Base-by-base conservation (phyloP, 257 asterid genomes). In the Solanum dulcamara region DNA sequence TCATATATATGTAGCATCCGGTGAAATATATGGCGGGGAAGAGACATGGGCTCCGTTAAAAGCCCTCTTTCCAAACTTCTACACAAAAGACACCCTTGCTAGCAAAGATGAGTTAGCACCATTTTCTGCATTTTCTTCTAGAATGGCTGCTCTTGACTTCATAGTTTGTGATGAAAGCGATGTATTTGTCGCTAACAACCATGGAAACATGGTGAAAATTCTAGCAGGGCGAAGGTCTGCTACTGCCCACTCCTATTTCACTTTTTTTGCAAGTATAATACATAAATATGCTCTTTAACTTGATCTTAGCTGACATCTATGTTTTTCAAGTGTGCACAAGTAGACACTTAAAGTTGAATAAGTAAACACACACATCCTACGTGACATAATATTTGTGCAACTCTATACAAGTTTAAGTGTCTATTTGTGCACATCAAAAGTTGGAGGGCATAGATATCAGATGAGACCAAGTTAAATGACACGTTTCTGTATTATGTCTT, bases 171-270 rank as follows among this genome's bases (percentile, higher is more conserved):
- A 97, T 89, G 98, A 91, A 87, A 97, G 99, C 60, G 96, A 97
- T 86, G 99, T 95, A n/a, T 95, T 97, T 89, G 98, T 93, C 7
- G 92, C 99, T 50, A 97, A 97, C 89, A 97, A 95, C 94, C 95
- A 95, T 13, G 99, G 99, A n/a, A 97, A 97, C 92, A 97, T 97
- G 98, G 99, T 98, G 3, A 97, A 92, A 90, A 97, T 97, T 66
- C 85, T 97, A 87, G 97, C 98, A 32, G 99, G 99, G 17, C 86
- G 98, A 88, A 94, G 98, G 99, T 97, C 85, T 46, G 84, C 50
- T 71, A 26, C 70, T 77, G 79, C 67, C 7, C 50, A 30, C 57
- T 55, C 84, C 79, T 86, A 85, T 68, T 70, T 66, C 57, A 84
- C 48, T 26, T 60, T 26, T 59, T 6, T 44, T 44, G 14, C 57